Percentiles rank a stretch among this genome's conserved stretches.
Evolutionary conservation across 371 early-diverging fungal genomes (phyloP).

Genomic region (Basidiobolus meristosporus): DNA sequence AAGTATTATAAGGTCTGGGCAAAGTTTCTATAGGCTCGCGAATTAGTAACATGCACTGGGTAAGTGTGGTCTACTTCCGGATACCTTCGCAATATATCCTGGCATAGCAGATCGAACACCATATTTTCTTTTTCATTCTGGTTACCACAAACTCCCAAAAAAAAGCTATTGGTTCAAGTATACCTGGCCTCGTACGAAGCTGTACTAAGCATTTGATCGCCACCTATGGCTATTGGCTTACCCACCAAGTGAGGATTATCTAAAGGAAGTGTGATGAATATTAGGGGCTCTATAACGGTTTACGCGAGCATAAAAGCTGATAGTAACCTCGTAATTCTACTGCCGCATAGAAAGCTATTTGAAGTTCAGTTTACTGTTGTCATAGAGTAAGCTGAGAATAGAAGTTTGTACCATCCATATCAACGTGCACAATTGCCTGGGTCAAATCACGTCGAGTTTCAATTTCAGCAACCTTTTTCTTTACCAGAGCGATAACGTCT

Average conservation of each 20-base stretch:
- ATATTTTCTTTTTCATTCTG: constrained; percentile 1
- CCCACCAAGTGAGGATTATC: constrained; percentile 25
- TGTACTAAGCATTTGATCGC: neutral
- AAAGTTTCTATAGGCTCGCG: constrained; percentile 1
- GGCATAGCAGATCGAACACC: constrained; percentile 3
- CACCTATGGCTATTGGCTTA: constrained; percentile 56
- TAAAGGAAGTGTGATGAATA: too few species aligned
- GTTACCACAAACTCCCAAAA: neutral
- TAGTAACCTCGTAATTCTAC: constrained; percentile 55
- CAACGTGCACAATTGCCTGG: constrained; percentile 33
- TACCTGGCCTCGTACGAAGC: neutral
- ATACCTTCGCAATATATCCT: constrained; percentile 4
- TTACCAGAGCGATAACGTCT: constrained; percentile 14
- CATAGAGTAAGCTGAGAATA: neutral
- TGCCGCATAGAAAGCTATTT: constrained; percentile 44
- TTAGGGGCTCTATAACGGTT: too few species aligned
- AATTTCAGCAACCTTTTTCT: constrained; percentile 16
- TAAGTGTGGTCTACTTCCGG: neutral
- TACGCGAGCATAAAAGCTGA: too few species aligned
- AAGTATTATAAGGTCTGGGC: constrained; percentile 2
- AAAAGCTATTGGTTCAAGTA: neutral
- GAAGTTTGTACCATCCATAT: constrained; percentile 47
- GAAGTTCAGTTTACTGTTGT: neutral
- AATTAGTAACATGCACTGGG: neutral
- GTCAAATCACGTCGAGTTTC: constrained; percentile 20